Evolutionary conservation across 2,329 filamentous ascomycete species (phyloP).

Genomic region (Daldinia sp.): DNA sequence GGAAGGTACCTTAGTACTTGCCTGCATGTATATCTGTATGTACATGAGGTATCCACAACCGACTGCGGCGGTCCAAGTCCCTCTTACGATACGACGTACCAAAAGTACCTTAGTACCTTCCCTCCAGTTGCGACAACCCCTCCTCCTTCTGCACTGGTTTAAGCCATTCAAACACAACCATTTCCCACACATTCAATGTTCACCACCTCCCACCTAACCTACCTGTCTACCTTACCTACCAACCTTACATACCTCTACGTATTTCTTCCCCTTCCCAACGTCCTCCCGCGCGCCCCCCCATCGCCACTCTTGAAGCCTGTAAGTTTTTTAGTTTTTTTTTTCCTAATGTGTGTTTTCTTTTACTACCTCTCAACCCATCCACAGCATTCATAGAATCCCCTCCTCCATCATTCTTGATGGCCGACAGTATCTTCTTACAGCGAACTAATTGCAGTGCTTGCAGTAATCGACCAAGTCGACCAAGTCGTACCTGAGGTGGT

Average conservation of each 20-base stretch:
- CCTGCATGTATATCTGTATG: slow-evolving; percentile 2
- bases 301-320: slow-evolving; percentile 29
- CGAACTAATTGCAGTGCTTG: slow-evolving; percentile 27
- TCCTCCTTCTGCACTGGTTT: slow-evolving; percentile 31
- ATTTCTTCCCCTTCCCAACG: slow-evolving; percentile 33
- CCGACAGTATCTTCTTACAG: slow-evolving; percentile 6
- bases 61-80: slow-evolving; percentile 25
- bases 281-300: slow-evolving; percentile 20
- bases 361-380: background rate
- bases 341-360: no score
- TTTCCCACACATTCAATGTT: slow-evolving; percentile 32
- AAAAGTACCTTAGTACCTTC: slow-evolving; percentile 20
- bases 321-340: no score
- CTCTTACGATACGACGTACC: slow-evolving; percentile 28
- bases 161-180: slow-evolving; percentile 35
- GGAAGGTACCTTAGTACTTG: slow-evolving; percentile 11
- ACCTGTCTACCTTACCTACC: slow-evolving; percentile 26
- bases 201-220: slow-evolving; percentile 18
- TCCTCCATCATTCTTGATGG: slow-evolving; percentile 19
- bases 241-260: slow-evolving; percentile 27
- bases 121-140: slow-evolving; percentile 32
- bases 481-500: slow-evolving; percentile 26
- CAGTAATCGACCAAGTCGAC: slow-evolving; percentile 13
- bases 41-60: slow-evolving; percentile 24
- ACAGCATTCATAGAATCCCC: background rate